Percentiles rank a stretch among this genome's conserved stretches.
Evolutionary conservation across 805 yeast species (phyloP).

Genomic region (Ogataea neopini): DNA sequence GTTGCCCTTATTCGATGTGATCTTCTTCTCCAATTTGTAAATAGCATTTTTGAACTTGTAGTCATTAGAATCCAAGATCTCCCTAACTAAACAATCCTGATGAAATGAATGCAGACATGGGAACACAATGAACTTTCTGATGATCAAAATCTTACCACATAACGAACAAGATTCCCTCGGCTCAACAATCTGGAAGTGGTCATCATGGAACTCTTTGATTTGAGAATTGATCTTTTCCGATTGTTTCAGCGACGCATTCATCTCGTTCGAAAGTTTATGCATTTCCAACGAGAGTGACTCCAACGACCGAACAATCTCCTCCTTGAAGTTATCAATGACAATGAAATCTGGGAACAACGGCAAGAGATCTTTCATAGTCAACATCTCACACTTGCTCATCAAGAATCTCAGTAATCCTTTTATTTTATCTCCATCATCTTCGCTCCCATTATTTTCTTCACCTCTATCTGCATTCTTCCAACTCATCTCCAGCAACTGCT

Average conservation of each 20-base stretch:
- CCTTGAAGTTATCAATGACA: conserved; percentile 78
- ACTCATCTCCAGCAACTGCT: conserved; percentile 17
- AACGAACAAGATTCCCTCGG: conserved; percentile 82
- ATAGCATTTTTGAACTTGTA: conserved; percentile 64
- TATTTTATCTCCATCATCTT: conserved; percentile 35
- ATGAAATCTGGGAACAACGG: conserved; percentile 85
- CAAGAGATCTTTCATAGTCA: conserved; percentile 76
- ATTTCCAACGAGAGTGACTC: conserved; percentile 71
- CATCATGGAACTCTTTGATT: conserved; percentile 48
- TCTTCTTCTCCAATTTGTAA: conserved; percentile 50
- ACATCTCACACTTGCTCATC: conserved; percentile 45
- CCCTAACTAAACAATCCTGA: conserved; percentile 76
- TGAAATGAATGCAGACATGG: conserved; percentile 93
- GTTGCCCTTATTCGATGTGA: conserved; percentile 40
- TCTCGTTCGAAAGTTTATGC: conserved; percentile 65
- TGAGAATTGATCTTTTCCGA: conserved; percentile 59
- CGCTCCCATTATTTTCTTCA: conserved; percentile 25
- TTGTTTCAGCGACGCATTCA: conserved; percentile 68
- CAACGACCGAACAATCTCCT: conserved; percentile 77
- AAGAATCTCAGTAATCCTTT: conserved; percentile 37
- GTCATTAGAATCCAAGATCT: conserved; percentile 61
- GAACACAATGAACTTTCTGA: conserved; percentile 73
- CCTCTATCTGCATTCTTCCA: conserved; percentile 11
- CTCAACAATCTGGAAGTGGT: conserved; percentile 65
- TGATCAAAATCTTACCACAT: conserved; percentile 69